Conservation (phyloP, 2,329 filamentous ascomycete species). For the Lecanosticta acicola region DNA sequence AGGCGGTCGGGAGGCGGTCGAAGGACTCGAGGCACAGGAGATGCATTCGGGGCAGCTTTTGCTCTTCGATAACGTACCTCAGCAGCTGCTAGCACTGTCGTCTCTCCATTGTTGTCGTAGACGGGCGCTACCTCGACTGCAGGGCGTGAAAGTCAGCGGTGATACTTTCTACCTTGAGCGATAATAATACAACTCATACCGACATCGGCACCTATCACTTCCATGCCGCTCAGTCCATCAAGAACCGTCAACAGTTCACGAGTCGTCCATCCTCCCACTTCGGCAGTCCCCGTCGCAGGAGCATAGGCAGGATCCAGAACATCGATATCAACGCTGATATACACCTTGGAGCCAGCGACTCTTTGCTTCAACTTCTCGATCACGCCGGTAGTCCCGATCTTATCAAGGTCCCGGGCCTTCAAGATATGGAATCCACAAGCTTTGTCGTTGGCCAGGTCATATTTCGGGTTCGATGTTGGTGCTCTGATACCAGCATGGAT, state of each 20-base stretch:
- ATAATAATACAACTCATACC: slow-evolving; percentile 30
- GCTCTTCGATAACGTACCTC: too few relatives aligned
- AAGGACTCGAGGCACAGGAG: too few relatives aligned
- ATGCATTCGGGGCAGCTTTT: too few relatives aligned
- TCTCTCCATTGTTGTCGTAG: slow-evolving; percentile 57
- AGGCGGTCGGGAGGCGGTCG: too few relatives aligned
- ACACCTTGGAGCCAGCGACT: slow-evolving; percentile 49
- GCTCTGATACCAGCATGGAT: slow-evolving; percentile 59
- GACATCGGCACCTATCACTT: slow-evolving; percentile 56
- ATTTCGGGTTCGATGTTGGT: slow-evolving; percentile 45
- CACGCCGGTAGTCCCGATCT: slow-evolving; percentile 43
- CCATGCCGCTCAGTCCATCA: slow-evolving; percentile 53
- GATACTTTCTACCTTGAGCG: not conserved
- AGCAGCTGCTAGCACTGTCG: slow-evolving; percentile 52
- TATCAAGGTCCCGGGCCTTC: slow-evolving; percentile 52
- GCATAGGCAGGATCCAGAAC: slow-evolving; percentile 51
- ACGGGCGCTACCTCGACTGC: slow-evolving; percentile 56
- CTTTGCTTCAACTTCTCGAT: slow-evolving; percentile 47
- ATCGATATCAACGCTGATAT: slow-evolving; percentile 53
- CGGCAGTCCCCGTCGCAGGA: slow-evolving; percentile 54
- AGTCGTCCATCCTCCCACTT: slow-evolving; percentile 58
- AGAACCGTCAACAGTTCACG: slow-evolving; percentile 55
- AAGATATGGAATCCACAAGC: slow-evolving; percentile 56
- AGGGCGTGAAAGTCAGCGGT: not conserved
- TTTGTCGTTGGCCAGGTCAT: slow-evolving; percentile 52